These are phyloP conservation scores for Kwoniella sp. DNA, from an alignment of 768 basidiomycete genomes.

Conservation along the genomic window DNA sequence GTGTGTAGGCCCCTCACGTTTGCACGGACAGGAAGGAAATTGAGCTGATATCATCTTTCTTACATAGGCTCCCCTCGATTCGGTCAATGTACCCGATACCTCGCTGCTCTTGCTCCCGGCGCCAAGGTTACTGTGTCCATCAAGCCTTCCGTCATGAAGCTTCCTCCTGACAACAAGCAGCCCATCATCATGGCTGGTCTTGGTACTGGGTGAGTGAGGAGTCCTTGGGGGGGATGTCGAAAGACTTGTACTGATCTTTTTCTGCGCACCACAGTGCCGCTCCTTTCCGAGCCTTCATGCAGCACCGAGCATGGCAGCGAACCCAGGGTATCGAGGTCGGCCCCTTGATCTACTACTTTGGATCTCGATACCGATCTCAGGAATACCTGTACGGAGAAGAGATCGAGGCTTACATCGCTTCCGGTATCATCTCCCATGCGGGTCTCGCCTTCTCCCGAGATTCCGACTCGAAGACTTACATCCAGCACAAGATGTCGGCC, in stretches of 20 bases:
- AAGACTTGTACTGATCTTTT: background rate
- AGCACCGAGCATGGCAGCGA: slow-evolving; percentile 83
- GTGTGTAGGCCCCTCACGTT: slow-evolving; percentile 59
- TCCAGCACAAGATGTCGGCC: slow-evolving; percentile 96
- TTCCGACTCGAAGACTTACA: slow-evolving; percentile 88
- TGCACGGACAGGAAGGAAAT: background rate
- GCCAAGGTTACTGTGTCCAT: slow-evolving; percentile 96
- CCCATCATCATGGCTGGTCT: slow-evolving; percentile 98
- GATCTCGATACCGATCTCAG: slow-evolving; percentile 88
- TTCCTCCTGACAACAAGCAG: slow-evolving; percentile 79
- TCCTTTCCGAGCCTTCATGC: slow-evolving; percentile 98
- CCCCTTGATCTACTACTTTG: slow-evolving; percentile 97
- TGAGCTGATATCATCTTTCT: slow-evolving; percentile 8
- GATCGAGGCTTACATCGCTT: slow-evolving; percentile 88
- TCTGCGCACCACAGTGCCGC: slow-evolving; percentile 63
- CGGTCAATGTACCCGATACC: slow-evolving; percentile 96
- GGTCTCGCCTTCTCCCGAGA: slow-evolving; percentile 98
- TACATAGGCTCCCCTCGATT: slow-evolving; percentile 69
- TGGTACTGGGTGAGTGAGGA: slow-evolving; percentile 83
- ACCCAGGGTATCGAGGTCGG: slow-evolving; percentile 78
- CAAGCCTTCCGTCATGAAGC: slow-evolving; percentile 99
- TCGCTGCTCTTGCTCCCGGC: slow-evolving; percentile 77
- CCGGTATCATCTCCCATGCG: slow-evolving; percentile 80
- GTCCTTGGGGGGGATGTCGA: too few relatives aligned
- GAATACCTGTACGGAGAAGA: slow-evolving; percentile 83